phyloP scores from a whole-genome alignment of 148 eudicot species.

The Chenopodium berlandieri region DNA sequence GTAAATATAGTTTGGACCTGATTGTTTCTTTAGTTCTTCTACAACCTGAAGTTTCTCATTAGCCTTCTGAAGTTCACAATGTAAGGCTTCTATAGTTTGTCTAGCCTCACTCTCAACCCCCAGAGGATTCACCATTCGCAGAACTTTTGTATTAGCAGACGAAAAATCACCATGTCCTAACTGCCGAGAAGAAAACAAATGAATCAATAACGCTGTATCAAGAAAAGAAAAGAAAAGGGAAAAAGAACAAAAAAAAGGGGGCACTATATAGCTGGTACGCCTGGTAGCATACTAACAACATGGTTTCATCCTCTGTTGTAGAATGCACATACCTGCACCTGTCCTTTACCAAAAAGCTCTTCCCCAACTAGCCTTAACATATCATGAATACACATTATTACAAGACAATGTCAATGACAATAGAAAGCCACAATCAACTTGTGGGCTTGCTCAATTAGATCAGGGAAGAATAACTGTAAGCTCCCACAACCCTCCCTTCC shows the following conservation, averaged over 20 bases:
- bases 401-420: background rate
- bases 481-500: background rate
- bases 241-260: background rate
- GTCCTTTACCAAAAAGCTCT: background rate
- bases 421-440: background rate
- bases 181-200: slow-evolving; percentile 43
- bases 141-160: slow-evolving; percentile 80
- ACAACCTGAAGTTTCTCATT: slow-evolving; percentile 85
- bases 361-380: background rate
- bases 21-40: slow-evolving; percentile 88
- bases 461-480: background rate
- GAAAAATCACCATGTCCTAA: slow-evolving; percentile 97
- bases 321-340: background rate
- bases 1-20: slow-evolving; percentile 46
- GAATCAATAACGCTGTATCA: background rate
- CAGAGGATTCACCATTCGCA: slow-evolving; percentile 94
- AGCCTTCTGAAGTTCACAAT: slow-evolving; percentile 82
- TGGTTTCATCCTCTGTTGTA: background rate
- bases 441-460: background rate
- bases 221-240: background rate
- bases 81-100: slow-evolving; percentile 88
- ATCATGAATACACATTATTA: background rate
- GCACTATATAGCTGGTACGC: background rate
- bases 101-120: slow-evolving; percentile 90
- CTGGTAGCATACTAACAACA: background rate